Conservation (phyloP, 768 basidiomycete genomes). For the Russula sp. region DNA sequence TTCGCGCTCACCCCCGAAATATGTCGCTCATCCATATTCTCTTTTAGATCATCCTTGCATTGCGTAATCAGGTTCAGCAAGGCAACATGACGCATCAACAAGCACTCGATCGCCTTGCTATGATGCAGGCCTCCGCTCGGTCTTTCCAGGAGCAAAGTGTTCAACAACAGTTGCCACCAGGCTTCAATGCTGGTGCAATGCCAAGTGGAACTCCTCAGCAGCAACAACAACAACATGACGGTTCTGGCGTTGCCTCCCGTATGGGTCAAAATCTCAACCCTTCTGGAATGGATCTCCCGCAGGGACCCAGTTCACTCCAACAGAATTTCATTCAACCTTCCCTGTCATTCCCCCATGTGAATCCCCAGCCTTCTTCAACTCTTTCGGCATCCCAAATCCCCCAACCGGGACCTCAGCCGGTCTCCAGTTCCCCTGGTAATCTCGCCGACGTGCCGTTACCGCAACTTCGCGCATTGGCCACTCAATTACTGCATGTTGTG, state of each 20-base stretch:
- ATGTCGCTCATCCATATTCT: constrained; percentile 7
- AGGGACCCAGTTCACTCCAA: constrained; percentile 17
- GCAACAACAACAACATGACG: constrained; percentile 21
- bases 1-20: not conserved
- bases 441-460: not conserved
- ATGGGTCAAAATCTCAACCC: constrained; percentile 19
- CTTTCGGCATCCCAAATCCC: constrained; percentile 11
- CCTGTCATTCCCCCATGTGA: constrained; percentile 7
- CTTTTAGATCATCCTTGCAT: not conserved
- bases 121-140: constrained; percentile 4
- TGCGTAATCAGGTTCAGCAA: constrained; percentile 7
- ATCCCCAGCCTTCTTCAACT: constrained; percentile 3
- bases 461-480: not conserved
- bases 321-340: constrained; percentile 17
- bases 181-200: constrained; percentile 4
- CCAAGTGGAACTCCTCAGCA: constrained; percentile 10
- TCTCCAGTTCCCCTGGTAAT: not conserved
- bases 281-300: constrained; percentile 18
- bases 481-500: not conserved
- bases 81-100: constrained; percentile 14
- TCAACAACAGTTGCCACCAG: constrained; percentile 15
- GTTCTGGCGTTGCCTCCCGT: constrained; percentile 12
- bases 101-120: constrained; percentile 15
- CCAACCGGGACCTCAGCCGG: constrained; percentile 4
- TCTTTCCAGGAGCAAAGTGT: constrained; percentile 15